Percentiles rank a stretch among this genome's conserved stretches.
Conservation (phyloP, 2,329 filamentous ascomycete species). For the Ceratocystis huliohia region DNA sequence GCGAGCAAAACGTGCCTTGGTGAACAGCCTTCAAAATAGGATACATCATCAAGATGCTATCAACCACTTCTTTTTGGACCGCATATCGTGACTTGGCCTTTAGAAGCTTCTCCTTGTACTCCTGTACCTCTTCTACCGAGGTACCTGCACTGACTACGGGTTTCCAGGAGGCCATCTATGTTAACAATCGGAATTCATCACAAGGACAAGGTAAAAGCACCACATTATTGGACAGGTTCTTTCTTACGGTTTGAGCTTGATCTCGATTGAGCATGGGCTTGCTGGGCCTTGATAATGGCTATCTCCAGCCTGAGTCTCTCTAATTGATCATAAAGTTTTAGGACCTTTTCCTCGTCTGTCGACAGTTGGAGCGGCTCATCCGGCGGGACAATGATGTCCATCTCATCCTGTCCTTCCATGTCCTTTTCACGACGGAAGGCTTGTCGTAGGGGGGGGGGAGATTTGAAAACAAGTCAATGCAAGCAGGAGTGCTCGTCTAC, state of each 20-base stretch:
- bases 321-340: slow-evolving; percentile 59
- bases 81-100: slow-evolving; percentile 58
- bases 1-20: slow-evolving; percentile 47
- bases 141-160: slow-evolving; percentile 25
- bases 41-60: slow-evolving; percentile 57
- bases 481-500: neutral
- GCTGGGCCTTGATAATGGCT: slow-evolving; percentile 45
- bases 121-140: slow-evolving; percentile 40
- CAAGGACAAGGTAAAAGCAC: neutral
- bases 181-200: neutral
- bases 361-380: slow-evolving; percentile 42
- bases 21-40: slow-evolving; percentile 70
- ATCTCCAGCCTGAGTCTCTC: slow-evolving; percentile 61
- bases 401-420: slow-evolving; percentile 11
- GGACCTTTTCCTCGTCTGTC: slow-evolving; percentile 49
- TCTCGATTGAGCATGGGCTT: slow-evolving; percentile 19
- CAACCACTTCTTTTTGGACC: slow-evolving; percentile 55
- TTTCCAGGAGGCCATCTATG: neutral
- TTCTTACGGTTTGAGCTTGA: slow-evolving; percentile 14
- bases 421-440: neutral
- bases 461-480: neutral
- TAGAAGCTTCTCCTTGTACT: slow-evolving; percentile 53
- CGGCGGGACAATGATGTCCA: slow-evolving; percentile 9
- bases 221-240: neutral
- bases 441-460: neutral